Evolutionary conservation across 1,139 yeast species (phyloP).

Genomic region (Yarrowia galli): DNA sequence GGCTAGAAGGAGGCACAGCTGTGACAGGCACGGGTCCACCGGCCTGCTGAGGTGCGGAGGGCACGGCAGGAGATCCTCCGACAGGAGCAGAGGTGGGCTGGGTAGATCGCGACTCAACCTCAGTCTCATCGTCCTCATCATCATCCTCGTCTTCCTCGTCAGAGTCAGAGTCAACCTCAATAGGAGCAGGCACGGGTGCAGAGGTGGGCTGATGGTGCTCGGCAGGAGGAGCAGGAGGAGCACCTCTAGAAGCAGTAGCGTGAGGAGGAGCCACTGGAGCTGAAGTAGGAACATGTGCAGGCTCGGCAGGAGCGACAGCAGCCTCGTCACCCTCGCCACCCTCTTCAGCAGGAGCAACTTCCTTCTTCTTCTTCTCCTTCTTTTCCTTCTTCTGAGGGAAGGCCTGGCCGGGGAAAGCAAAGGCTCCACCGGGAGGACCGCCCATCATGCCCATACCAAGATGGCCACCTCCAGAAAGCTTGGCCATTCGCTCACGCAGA

Average conservation of each 20-base stretch:
- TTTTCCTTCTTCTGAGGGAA: slow-evolving; percentile 36
- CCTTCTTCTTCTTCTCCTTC: slow-evolving; percentile 41
- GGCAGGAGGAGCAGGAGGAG: slow-evolving; percentile 7
- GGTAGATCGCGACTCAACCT: slow-evolving; percentile 30
- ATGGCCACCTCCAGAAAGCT: slow-evolving; percentile 89
- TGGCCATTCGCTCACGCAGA: slow-evolving; percentile 94
- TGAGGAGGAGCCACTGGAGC: slow-evolving; percentile 35
- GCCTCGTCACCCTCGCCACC: slow-evolving; percentile 44
- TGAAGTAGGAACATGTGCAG: slow-evolving; percentile 27
- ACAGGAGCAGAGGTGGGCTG: slow-evolving; percentile 30
- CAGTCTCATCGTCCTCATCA: slow-evolving; percentile 40
- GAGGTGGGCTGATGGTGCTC: slow-evolving; percentile 14
- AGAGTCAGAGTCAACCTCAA: slow-evolving; percentile 40
- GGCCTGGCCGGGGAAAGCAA: slow-evolving; percentile 42
- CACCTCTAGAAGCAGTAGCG: slow-evolving; percentile 3
- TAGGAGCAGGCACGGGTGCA: slow-evolving; percentile 30
- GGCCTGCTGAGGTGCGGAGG: slow-evolving; percentile 18
- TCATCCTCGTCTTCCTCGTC: slow-evolving; percentile 13
- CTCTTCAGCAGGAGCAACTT: slow-evolving; percentile 45
- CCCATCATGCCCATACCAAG: slow-evolving; percentile 57
- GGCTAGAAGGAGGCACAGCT: slow-evolving; percentile 9
- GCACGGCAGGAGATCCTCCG: slow-evolving; percentile 23
- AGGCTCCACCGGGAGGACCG: slow-evolving; percentile 33
- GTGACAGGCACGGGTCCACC: slow-evolving; percentile 21
- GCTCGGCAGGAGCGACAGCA: slow-evolving; percentile 17